phyloP scores from a whole-genome alignment of 1,284 basidiomycete genomes.

The Rhodofomes roseus region DNA sequence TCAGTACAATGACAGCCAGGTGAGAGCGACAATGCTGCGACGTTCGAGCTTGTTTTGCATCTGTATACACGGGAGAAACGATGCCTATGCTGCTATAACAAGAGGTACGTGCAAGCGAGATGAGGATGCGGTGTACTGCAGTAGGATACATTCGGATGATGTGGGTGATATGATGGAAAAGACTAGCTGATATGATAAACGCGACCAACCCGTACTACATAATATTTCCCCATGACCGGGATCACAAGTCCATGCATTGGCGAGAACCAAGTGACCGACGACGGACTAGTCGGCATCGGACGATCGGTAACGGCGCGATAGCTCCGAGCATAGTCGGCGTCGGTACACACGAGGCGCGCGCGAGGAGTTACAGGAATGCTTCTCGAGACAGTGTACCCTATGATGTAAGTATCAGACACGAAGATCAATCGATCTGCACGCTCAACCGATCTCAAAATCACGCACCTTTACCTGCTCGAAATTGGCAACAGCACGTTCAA shows the following conservation, averaged over 20 bases:
- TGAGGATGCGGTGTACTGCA: slow-evolving; percentile 1
- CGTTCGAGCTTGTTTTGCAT: neutral
- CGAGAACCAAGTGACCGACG: neutral
- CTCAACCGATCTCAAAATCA: slow-evolving; percentile 8
- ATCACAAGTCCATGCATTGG: neutral
- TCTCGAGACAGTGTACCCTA: slow-evolving; percentile 17
- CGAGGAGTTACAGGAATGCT: slow-evolving; percentile 8
- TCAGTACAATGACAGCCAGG: neutral
- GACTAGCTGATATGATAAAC: neutral
- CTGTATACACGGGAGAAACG: neutral
- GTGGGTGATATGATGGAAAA: neutral
- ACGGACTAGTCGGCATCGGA: neutral
- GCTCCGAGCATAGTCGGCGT: neutral
- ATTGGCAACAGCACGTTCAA: slow-evolving; percentile 72
- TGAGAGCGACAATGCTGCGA: neutral
- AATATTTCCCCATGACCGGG: neutral
- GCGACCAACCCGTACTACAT: neutral
- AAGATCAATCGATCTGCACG: slow-evolving; percentile 12
- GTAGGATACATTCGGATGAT: slow-evolving; percentile 2
- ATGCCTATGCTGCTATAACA: neutral
- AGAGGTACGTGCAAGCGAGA: neutral
- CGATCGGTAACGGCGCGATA: neutral
- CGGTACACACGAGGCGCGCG: slow-evolving; percentile 3
- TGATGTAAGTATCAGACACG: slow-evolving; percentile 13
- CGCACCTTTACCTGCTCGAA: slow-evolving; percentile 80